Percentiles rank a stretch among this genome's conserved stretches.
phyloP scores from a whole-genome alignment of 1,284 basidiomycete genomes.

The Butyriboletus appendiculatus region DNA sequence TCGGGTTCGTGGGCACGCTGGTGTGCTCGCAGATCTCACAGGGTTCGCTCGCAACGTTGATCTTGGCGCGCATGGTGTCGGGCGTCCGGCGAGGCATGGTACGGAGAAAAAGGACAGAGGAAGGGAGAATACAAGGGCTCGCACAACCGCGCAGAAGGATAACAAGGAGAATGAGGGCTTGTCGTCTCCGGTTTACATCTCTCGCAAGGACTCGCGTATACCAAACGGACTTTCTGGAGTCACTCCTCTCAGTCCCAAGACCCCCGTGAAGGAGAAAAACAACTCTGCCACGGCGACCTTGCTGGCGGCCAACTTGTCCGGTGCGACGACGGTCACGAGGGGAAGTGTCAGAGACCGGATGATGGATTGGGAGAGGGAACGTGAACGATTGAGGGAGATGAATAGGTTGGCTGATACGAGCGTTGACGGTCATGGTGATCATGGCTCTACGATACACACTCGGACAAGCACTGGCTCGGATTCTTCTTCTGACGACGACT shows the following conservation, averaged over 20 bases:
- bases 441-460: slow-evolving; percentile 29
- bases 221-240: not conserved
- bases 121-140: slow-evolving; percentile 17
- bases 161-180: slow-evolving; percentile 30
- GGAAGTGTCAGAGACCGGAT: slow-evolving; percentile 40
- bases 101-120: slow-evolving; percentile 19
- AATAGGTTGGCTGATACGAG: slow-evolving; percentile 27
- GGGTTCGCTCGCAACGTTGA: slow-evolving; percentile 38
- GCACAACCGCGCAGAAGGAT: slow-evolving; percentile 15
- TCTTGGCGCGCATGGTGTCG: slow-evolving; percentile 32
- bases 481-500: slow-evolving; percentile 26
- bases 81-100: slow-evolving; percentile 12
- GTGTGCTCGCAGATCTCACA: slow-evolving; percentile 31
- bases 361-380: slow-evolving; percentile 40
- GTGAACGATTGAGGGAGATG: slow-evolving; percentile 35
- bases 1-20: slow-evolving; percentile 25
- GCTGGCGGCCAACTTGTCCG: slow-evolving; percentile 22
- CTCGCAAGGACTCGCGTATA: slow-evolving; percentile 10
- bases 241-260: slow-evolving; percentile 7
- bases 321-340: slow-evolving; percentile 27
- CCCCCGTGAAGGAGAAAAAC: slow-evolving; percentile 12
- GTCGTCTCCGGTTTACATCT: not conserved
- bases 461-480: slow-evolving; percentile 16
- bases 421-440: slow-evolving; percentile 20
- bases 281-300: slow-evolving; percentile 6